Conservation (phyloP, 257 asterid species). For the Nicotiana noctiflora region DNA sequence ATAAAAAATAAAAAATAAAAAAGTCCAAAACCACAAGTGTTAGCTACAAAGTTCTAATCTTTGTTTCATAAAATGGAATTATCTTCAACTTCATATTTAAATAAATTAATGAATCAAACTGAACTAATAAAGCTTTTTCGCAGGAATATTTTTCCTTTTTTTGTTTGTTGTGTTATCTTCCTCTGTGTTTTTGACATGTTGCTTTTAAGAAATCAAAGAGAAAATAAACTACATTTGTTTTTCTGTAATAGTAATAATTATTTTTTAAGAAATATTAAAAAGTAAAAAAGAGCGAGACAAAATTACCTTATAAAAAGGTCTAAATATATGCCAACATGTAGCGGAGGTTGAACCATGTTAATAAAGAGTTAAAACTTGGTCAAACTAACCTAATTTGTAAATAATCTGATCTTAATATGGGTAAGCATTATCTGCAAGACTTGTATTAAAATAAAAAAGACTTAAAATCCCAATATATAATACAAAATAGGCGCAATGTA, state of each 20-base stretch:
- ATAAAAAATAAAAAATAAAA: too few relatives aligned
- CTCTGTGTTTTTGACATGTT: background rate
- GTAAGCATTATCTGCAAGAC: too few relatives aligned
- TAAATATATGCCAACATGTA: slow-evolving; percentile 2
- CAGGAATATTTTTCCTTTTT: background rate
- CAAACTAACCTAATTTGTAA: background rate
- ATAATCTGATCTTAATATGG: background rate
- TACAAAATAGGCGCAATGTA: too few relatives aligned
- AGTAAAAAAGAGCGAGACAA: background rate
- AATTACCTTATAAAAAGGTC: background rate
- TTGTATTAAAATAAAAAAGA: too few relatives aligned
- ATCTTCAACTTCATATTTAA: background rate
- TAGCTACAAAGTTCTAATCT: background rate
- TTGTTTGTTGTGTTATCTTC: background rate
- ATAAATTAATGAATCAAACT: slow-evolving; percentile 2
- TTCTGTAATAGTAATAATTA: background rate
- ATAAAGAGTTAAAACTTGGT: background rate
- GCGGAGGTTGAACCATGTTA: background rate
- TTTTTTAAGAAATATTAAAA: background rate
- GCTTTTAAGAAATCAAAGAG: background rate
- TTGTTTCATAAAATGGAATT: background rate
- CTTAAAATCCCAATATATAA: too few relatives aligned
- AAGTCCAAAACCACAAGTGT: background rate
- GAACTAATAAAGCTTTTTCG: background rate
- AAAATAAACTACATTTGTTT: background rate